Evolutionary conservation across 805 yeast species (phyloP).

Genomic region (Candida loeiensis): DNA sequence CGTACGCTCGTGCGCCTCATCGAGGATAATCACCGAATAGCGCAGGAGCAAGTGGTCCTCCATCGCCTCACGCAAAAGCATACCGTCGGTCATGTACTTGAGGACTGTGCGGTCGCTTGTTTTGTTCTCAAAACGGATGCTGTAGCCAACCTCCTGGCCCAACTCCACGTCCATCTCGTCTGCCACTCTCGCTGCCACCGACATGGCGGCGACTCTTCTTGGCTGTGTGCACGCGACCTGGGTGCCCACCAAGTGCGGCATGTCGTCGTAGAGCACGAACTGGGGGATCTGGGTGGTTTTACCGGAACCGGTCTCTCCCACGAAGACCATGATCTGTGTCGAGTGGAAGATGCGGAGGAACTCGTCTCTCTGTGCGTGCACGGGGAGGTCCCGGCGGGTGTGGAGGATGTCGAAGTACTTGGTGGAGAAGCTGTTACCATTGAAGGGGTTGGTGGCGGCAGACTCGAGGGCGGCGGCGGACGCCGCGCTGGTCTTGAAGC

Average conservation of each 20-base stretch:
- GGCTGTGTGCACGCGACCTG: slow-evolving; percentile 97
- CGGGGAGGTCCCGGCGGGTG: slow-evolving; percentile 83
- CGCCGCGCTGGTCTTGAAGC: slow-evolving; percentile 64
- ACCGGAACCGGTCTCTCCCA: slow-evolving; percentile 99
- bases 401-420: slow-evolving; percentile 76
- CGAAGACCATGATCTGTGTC: slow-evolving; percentile 94
- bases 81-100: slow-evolving; percentile 98
- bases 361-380: slow-evolving; percentile 88
- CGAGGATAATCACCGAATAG: slow-evolving; percentile 87
- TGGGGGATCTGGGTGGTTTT: slow-evolving; percentile 98
- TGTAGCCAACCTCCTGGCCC: slow-evolving; percentile 95
- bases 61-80: slow-evolving; percentile 96
- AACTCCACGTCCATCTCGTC: slow-evolving; percentile 92
- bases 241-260: slow-evolving; percentile 79
- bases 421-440: slow-evolving; percentile 57
- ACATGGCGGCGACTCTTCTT: slow-evolving; percentile 98
- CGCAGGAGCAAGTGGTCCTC: slow-evolving; percentile 78
- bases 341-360: slow-evolving; percentile 79
- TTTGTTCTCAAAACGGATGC: slow-evolving; percentile 89
- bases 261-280: slow-evolving; percentile 86
- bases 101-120: slow-evolving; percentile 76
- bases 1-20: slow-evolving; percentile 98
- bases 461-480: slow-evolving; percentile 59
- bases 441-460: slow-evolving; percentile 71
- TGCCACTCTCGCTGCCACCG: slow-evolving; percentile 95